phyloP scores from a whole-genome alignment of 2,329 filamentous ascomycete genomes.

The Clonostachys sp. region DNA sequence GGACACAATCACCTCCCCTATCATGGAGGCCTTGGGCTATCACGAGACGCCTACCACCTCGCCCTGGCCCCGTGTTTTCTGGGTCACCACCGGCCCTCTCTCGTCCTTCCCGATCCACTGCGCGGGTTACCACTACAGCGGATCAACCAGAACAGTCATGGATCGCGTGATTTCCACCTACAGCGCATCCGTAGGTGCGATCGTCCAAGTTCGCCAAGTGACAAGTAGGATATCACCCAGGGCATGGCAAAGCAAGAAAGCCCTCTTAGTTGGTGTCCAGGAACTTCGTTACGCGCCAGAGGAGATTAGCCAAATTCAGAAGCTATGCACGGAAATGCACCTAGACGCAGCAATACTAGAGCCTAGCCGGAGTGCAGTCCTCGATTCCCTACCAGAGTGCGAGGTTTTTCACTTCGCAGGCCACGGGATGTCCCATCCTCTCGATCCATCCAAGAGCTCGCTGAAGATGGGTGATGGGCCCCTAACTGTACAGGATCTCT shows the following conservation, averaged over 20 bases:
- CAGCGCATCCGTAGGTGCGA: neutral
- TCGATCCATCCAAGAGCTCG: neutral
- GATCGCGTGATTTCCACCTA: neutral
- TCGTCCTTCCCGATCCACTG: neutral
- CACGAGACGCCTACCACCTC: slow-evolving; percentile 1
- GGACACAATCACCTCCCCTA: neutral
- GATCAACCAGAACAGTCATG: neutral
- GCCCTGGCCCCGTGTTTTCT: neutral
- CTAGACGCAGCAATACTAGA: neutral
- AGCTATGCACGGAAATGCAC: slow-evolving; percentile 2
- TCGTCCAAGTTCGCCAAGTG: slow-evolving; percentile 5
- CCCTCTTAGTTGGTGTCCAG: neutral
- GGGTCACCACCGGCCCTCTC: neutral
- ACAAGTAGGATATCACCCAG: neutral
- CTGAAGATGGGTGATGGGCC: slow-evolving; percentile 1
- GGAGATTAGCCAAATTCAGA: neutral
- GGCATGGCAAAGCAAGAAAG: neutral
- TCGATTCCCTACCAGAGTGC: neutral
- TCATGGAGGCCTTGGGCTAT: neutral
- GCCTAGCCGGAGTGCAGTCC: neutral
- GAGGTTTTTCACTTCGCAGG: neutral
- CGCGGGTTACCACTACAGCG: neutral
- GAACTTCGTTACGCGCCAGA: neutral
- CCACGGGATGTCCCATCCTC: neutral
- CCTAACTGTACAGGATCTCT: slow-evolving; percentile 27